phyloP scores from a whole-genome alignment of 306 rosid genomes.

The Prunus padus region DNA sequence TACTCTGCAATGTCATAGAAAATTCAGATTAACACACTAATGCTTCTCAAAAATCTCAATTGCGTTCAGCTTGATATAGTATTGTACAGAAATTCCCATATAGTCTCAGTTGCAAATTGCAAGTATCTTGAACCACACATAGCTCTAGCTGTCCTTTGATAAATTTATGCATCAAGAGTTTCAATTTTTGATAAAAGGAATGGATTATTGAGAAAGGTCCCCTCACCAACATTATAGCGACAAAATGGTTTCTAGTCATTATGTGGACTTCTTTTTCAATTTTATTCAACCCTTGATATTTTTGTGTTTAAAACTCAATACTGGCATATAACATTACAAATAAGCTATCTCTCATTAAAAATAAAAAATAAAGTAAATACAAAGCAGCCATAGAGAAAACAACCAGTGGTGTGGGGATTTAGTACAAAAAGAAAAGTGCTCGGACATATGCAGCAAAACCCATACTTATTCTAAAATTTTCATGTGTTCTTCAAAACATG shows the following conservation, averaged over 20 bases:
- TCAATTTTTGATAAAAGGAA: neutral
- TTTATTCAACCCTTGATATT: neutral
- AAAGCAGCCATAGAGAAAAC: neutral
- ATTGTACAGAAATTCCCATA: neutral
- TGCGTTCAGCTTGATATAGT: neutral
- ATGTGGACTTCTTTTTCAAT: neutral
- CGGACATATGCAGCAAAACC: neutral
- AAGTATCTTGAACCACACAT: neutral
- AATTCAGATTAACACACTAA: constrained; percentile 16
- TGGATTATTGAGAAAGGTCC: neutral
- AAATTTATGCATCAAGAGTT: neutral
- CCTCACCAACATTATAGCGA: neutral
- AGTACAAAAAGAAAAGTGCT: neutral
- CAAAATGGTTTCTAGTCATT: neutral
- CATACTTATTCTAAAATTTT: neutral
- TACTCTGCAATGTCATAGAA: constrained; percentile 43
- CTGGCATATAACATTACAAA: neutral
- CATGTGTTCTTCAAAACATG: neutral
- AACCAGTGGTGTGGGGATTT: neutral
- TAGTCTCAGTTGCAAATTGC: neutral
- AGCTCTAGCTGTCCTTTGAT: neutral
- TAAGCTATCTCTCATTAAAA: neutral
- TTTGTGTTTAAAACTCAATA: neutral
- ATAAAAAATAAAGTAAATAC: neutral
- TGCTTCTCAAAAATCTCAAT: constrained; percentile 23